Evolutionary conservation across 495 filamentous ascomycete genomes (phyloP).

Genomic region (Penicillium tannophilum): DNA sequence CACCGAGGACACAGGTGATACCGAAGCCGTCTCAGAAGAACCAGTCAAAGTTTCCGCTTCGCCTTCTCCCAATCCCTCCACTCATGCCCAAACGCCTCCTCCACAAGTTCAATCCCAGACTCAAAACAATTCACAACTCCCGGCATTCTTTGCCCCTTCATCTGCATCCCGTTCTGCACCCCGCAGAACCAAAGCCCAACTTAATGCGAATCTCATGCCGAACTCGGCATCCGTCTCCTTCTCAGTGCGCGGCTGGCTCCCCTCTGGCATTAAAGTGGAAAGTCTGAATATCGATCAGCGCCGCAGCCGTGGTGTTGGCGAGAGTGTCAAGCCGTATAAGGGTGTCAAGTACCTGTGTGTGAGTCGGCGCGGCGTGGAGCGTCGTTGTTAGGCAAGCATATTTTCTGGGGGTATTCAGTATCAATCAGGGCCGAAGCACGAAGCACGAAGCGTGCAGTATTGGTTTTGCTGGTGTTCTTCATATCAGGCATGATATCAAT

Average conservation of each 20-base stretch:
- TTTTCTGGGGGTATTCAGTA: neutral
- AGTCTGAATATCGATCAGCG: slow-evolving; percentile 82
- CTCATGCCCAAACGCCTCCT: slow-evolving; percentile 28
- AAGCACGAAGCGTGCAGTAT: slow-evolving; percentile 9
- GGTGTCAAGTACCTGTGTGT: slow-evolving; percentile 97
- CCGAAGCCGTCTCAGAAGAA: slow-evolving; percentile 12
- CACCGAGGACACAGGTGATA: slow-evolving; percentile 35
- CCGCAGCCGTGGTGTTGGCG: slow-evolving; percentile 82
- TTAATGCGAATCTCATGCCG: slow-evolving; percentile 88
- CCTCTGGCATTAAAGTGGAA: slow-evolving; percentile 92
- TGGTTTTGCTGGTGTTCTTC: neutral
- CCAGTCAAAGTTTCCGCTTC: slow-evolving; percentile 17
- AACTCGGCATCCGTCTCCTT: slow-evolving; percentile 85
- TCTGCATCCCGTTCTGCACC: slow-evolving; percentile 36
- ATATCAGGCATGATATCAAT: neutral
- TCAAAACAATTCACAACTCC: slow-evolving; percentile 19
- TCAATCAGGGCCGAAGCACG: slow-evolving; percentile 5
- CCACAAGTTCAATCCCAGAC: slow-evolving; percentile 13
- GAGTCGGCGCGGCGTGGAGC: slow-evolving; percentile 81
- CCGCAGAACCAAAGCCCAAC: slow-evolving; percentile 54
- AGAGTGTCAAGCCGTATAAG: slow-evolving; percentile 92
- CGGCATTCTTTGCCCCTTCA: slow-evolving; percentile 28
- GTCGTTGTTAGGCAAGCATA: slow-evolving; percentile 35
- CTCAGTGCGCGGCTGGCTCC: slow-evolving; percentile 89
- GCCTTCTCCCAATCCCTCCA: slow-evolving; percentile 29